phyloP scores from a whole-genome alignment of 129 eudicot species.

The Daucus carota region DNA sequence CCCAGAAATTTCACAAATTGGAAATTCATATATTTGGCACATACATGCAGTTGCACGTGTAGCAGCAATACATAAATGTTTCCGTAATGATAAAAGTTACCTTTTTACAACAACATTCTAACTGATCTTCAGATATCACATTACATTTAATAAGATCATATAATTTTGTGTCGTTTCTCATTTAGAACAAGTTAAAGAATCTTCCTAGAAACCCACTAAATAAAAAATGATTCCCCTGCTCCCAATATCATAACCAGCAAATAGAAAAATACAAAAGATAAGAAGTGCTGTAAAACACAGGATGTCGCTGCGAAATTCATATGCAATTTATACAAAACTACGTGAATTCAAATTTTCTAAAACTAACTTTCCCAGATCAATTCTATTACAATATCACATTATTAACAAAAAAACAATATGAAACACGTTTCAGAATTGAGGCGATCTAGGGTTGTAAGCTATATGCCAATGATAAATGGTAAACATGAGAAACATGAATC shows the following conservation, averaged over 20 bases:
- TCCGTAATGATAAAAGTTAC: background rate
- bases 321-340: background rate
- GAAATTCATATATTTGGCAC: background rate
- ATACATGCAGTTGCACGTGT: background rate
- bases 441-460: background rate
- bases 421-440: background rate
- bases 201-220: background rate
- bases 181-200: background rate
- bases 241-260: background rate
- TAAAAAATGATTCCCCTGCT: background rate
- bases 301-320: background rate
- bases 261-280: background rate
- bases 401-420: background rate
- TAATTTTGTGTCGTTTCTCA: background rate
- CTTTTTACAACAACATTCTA: background rate
- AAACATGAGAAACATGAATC: background rate
- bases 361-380: background rate
- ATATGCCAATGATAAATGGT: background rate
- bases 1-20: background rate
- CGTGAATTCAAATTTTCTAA: background rate
- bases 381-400: background rate
- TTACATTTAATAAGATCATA: background rate
- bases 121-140: background rate
- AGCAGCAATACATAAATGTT: background rate
- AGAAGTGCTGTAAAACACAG: background rate